Conservation (phyloP, 805 yeast genomes). For the Cyberlindnera misumaiensis region DNA sequence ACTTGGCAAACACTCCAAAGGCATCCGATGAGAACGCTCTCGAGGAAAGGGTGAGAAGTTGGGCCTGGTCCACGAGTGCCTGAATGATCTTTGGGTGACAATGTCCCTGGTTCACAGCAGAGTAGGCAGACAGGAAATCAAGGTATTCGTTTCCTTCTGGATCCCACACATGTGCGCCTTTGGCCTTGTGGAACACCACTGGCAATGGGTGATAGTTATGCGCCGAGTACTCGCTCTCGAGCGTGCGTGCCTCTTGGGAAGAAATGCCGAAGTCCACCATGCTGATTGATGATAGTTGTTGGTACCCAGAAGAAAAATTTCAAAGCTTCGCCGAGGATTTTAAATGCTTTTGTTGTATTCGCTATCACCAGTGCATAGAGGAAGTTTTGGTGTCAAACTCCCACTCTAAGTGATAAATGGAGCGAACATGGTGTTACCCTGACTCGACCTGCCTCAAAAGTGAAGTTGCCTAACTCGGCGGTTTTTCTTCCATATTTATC, state of each 20-base stretch:
- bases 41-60: conserved; percentile 75
- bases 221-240: conserved; percentile 81
- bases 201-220: conserved; percentile 97
- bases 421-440: conserved; percentile 14
- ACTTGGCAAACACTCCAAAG: conserved; percentile 83
- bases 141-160: conserved; percentile 94
- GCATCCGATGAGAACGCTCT: conserved; percentile 90
- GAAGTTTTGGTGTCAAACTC: conserved; percentile 6
- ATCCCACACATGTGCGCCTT: conserved; percentile 95
- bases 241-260: conserved; percentile 55
- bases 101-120: conserved; percentile 97
- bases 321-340: conserved; percentile 1
- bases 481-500: no score
- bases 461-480: no score
- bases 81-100: conserved; percentile 89
- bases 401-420: conserved; percentile 19
- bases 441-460: not conserved
- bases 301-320: not conserved
- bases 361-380: conserved; percentile 23
- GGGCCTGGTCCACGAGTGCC: conserved; percentile 85
- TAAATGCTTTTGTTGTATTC: conserved; percentile 6
- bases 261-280: conserved; percentile 40
- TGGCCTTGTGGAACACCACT: conserved; percentile 81
- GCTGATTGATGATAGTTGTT: conserved; percentile 1
- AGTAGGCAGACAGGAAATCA: conserved; percentile 90